These are phyloP conservation scores for Trichoderma gamsii DNA, from an alignment of 495 filamentous ascomycete genomes.

Conservation along the genomic window DNA sequence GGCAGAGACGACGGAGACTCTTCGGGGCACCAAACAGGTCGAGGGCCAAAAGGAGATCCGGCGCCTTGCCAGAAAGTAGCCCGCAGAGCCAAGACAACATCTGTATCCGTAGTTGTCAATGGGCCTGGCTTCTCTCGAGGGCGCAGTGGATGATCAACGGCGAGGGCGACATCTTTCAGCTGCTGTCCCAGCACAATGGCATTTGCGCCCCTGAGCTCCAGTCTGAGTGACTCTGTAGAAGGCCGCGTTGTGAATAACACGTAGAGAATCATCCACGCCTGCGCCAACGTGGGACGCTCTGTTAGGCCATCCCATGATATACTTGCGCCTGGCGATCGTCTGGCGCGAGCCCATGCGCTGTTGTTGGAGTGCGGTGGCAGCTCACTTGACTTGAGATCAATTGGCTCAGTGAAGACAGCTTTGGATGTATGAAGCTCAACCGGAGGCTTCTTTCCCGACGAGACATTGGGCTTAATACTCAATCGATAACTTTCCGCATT, in stretches of 20 bases:
- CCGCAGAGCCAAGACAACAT: conserved; percentile 36
- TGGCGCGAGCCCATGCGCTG: conserved; percentile 41
- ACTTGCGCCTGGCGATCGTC: conserved; percentile 36
- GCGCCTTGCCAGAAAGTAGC: conserved; percentile 65
- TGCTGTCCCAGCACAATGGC: conserved; percentile 39
- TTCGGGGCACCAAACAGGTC: conserved; percentile 51
- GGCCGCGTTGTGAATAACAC: conserved; percentile 52
- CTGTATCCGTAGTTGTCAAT: conserved; percentile 10
- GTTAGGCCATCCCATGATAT: conserved; percentile 31
- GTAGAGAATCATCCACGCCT: conserved; percentile 59
- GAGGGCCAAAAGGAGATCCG: conserved; percentile 56
- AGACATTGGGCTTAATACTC: not conserved
- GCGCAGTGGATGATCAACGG: conserved; percentile 41
- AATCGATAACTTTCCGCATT: not conserved
- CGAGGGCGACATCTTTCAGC: conserved; percentile 48
- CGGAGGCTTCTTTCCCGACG: conserved; percentile 8
- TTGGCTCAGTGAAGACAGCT: conserved; percentile 38
- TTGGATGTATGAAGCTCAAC: conserved; percentile 29
- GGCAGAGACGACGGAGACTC: conserved; percentile 27
- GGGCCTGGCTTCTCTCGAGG: conserved; percentile 16
- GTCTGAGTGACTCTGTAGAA: conserved; percentile 47
- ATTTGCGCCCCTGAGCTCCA: conserved; percentile 38
- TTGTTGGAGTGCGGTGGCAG: conserved; percentile 41
- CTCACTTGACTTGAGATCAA: conserved; percentile 41
- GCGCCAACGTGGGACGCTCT: conserved; percentile 42